Conservation (phyloP, 192 early-diverging fungal species). For the Coemansia biformis region DNA sequence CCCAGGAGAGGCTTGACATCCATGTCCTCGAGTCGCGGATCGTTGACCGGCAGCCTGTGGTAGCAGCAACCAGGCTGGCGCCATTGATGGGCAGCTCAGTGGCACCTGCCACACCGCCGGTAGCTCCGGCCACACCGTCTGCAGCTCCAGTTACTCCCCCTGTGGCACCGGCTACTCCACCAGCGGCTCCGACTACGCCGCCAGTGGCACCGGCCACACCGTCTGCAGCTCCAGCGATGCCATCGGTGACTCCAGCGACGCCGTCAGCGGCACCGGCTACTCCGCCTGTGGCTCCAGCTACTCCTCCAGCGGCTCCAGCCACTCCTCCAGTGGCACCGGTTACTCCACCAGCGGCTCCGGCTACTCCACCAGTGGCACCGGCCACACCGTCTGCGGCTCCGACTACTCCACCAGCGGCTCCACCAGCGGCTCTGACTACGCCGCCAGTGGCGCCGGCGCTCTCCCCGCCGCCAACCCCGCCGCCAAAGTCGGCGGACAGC, state of each 20-base stretch:
- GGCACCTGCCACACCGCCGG: background rate
- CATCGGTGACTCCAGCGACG: too few relatives aligned
- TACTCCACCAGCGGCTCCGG: background rate
- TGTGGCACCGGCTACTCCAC: too few relatives aligned
- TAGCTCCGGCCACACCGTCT: background rate
- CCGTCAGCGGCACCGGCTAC: too few relatives aligned
- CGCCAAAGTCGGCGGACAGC: background rate
- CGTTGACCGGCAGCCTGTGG: constrained; percentile 26
- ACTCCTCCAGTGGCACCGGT: background rate
- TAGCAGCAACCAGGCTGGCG: constrained; percentile 6
- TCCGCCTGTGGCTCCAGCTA: too few relatives aligned
- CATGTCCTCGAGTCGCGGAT: constrained; percentile 31
- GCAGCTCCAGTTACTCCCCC: background rate
- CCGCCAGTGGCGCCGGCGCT: background rate
- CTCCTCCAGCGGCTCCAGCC: background rate
- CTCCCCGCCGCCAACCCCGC: background rate
- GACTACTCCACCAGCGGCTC: too few relatives aligned
- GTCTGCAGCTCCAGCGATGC: too few relatives aligned
- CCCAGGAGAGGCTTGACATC: constrained; percentile 46
- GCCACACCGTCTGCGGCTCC: too few relatives aligned
- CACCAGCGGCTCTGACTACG: background rate
- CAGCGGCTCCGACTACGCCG: background rate
- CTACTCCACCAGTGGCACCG: background rate
- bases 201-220: background rate
- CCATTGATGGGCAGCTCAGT: background rate